Conservation (phyloP, 2,329 filamentous ascomycete genomes). For the Xylaria sp. region DNA sequence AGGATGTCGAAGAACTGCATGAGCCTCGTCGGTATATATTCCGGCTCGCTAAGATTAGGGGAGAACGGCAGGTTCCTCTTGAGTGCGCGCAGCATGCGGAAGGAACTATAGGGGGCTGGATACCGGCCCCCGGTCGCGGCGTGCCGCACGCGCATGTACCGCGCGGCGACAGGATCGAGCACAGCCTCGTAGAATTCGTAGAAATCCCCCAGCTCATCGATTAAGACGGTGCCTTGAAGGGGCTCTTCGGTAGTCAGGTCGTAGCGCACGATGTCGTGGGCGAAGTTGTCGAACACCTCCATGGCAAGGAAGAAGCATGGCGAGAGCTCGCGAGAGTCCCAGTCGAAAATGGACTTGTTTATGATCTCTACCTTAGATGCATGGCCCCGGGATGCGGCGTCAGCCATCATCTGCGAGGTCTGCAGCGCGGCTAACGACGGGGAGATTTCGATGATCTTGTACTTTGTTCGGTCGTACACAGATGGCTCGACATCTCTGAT, state of each 20-base stretch:
- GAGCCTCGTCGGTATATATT: constrained; percentile 92
- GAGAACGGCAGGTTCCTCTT: constrained; percentile 71
- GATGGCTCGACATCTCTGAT: constrained; percentile 88
- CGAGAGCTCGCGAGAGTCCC: constrained; percentile 83
- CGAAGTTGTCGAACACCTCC: constrained; percentile 98
- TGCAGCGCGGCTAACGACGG: constrained; percentile 80
- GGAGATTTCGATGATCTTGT: constrained; percentile 96
- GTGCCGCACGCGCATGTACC: constrained; percentile 84
- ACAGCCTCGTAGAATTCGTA: constrained; percentile 88
- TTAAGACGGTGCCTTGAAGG: constrained; percentile 85
- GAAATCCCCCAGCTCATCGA: constrained; percentile 86
- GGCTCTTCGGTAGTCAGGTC: constrained; percentile 80
- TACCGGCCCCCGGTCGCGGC: constrained; percentile 71
- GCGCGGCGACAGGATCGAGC: constrained; percentile 80
- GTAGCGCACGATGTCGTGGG: constrained; percentile 93
- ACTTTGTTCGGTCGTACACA: constrained; percentile 92
- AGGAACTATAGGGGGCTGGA: constrained; percentile 64
- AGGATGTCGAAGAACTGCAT: constrained; percentile 98
- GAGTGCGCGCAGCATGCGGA: constrained; percentile 64
- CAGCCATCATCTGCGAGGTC: constrained; percentile 69
- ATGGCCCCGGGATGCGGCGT: constrained; percentile 75
- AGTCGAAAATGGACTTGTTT: constrained; percentile 94
- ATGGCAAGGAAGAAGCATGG: constrained; percentile 98
- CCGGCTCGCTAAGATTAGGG: constrained; percentile 78
- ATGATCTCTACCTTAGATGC: constrained; percentile 88